Percentiles rank a stretch among this genome's conserved stretches.
Evolutionary conservation across 805 yeast genomes (phyloP).

Genomic region (Komagataella pseudopastoris): DNA sequence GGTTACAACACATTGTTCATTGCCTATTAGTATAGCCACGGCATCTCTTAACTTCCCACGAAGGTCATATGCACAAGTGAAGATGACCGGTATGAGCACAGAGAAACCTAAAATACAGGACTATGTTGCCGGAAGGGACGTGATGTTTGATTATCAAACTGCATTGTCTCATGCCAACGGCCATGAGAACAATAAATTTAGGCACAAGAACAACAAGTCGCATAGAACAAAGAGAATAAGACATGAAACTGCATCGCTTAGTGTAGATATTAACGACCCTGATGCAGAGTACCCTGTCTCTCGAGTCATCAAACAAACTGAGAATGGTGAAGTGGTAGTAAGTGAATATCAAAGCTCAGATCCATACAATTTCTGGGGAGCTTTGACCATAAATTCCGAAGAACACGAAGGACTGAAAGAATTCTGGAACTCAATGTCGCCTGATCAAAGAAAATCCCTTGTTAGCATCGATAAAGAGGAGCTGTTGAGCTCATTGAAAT

Average conservation of each 20-base stretch:
- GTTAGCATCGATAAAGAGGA: conserved; percentile 57
- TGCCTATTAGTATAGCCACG: background rate
- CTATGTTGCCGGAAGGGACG: conserved; percentile 16
- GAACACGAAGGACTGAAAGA: conserved; percentile 36
- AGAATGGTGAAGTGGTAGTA: conserved; percentile 66
- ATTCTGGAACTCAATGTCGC: conserved; percentile 55
- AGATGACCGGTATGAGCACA: background rate
- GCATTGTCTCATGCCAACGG: conserved; percentile 1
- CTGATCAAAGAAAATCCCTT: conserved; percentile 46
- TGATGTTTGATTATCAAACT: conserved; percentile 14
- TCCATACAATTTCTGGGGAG: conserved; percentile 2
- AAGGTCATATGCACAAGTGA: background rate
- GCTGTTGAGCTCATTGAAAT: conserved; percentile 49
- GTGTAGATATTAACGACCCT: background rate
- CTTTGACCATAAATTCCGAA: conserved; percentile 34
- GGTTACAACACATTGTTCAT: background rate
- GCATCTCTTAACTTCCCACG: background rate
- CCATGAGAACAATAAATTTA: conserved; percentile 1
- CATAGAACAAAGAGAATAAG: conserved; percentile 5
- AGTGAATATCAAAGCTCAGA: conserved; percentile 18
- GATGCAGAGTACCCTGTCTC: conserved; percentile 46
- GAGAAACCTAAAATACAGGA: conserved; percentile 2
- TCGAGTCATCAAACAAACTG: conserved; percentile 51
- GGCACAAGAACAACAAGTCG: conserved; percentile 8
- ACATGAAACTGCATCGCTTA: background rate